Evolutionary conservation across 805 yeast genomes (phyloP).

Genomic region (Yarrowia divulgata): DNA sequence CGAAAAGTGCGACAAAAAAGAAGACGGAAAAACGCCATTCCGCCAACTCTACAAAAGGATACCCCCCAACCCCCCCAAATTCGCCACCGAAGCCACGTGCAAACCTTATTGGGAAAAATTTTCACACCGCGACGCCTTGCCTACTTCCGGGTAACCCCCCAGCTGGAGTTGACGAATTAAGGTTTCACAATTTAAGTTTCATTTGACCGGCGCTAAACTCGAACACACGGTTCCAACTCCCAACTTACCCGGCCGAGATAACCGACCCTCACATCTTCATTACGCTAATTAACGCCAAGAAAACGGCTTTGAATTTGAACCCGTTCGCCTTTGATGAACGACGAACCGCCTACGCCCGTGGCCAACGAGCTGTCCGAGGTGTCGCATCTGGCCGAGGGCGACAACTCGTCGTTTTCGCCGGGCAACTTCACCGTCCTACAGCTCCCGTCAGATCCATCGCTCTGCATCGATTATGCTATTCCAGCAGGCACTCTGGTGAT

Average conservation of each 20-base stretch:
- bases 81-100: constrained; percentile 20
- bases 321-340: no score
- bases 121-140: neutral
- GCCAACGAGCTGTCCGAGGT: constrained; percentile 33
- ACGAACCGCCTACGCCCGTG: constrained; percentile 7
- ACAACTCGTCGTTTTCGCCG: neutral
- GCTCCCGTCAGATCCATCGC: constrained; percentile 27
- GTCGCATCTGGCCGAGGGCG: constrained; percentile 23
- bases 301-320: no score
- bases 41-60: no score
- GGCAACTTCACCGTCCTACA: constrained; percentile 18
- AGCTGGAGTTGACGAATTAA: no score
- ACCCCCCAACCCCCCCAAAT: neutral
- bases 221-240: neutral
- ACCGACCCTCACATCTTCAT: neutral
- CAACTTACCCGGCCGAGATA: constrained; percentile 23
- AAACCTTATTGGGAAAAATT: constrained; percentile 36
- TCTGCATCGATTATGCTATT: constrained; percentile 38
- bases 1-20: no score
- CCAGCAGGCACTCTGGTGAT: constrained; percentile 41
- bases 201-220: neutral
- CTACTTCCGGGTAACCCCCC: constrained; percentile 21
- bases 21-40: neutral
- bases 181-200: neutral
- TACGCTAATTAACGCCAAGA: no score